Base-by-base conservation (phyloP, 257 asterid genomes). In the Echites panduratus region DNA sequence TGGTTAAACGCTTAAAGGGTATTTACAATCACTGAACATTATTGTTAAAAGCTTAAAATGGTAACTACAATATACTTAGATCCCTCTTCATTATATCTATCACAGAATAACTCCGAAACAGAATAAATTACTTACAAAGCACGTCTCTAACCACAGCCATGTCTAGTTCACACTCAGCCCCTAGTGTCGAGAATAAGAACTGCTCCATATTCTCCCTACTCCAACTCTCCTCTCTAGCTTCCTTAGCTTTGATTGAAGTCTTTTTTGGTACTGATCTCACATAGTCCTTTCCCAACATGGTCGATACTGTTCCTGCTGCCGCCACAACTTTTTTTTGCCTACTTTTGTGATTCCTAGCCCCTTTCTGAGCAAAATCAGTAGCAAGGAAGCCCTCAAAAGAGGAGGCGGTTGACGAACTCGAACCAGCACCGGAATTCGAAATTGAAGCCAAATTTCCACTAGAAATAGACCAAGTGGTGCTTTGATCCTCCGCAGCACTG, bases 141-240 rank as follows among this genome's bases (percentile, higher is more conserved):
- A 94, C 95, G 71, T 94, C 97, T 71, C 90, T 80, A 68, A 94
- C 88, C 73, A 91, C 86, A 64, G 86, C 87, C 78, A 88, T 74
- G 83, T 86, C 82, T 80, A 94, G 73, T 67, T 89, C 90, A 59
- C 84, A 82, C 57, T 89, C 93, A 26, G 85, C 83, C n/a, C 97
- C 97, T 20, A 94, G 93, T 92, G 88, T 88, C 4, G 97, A 91
- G 78, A 74, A 86, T 77, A 94, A 66, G 80, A 94, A 89, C 83
- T 89, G 90, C 75, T 89, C 97, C 57, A 84, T 87, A 59, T 88
- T 90, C 71, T 90, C 85, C 70, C 76, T 85, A 84, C 82, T 84
- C 87, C 82, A 82, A 72, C 65, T 73, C 76, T 78, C 91, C 70
- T 73, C 84, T 27, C 53, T 73, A 56, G 68, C 68, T 1, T 79